Evolutionary conservation across 768 basidiomycete species (phyloP), one percentile per base, ranked within the genome.

Genomic region (Pholiota conissans): DNA sequence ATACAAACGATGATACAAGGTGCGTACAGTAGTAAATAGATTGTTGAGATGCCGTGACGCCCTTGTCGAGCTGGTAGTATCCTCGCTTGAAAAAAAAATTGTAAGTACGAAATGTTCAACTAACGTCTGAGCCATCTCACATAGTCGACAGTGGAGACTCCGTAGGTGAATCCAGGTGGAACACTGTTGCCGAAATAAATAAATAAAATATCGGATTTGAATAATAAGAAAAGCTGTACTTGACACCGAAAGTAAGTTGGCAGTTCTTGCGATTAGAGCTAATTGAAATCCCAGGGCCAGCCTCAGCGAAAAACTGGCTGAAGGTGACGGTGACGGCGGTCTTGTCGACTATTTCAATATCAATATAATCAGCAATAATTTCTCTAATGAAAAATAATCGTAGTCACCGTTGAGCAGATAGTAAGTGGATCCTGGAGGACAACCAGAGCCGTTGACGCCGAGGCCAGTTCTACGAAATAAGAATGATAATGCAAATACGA

Each of bases 21-120:
- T 45, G n/a, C 66, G 37, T 40, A 67, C 65, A 66, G 60, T 66
- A 69, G 35, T 69, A 69, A 20, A 64, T 65, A 14, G 66, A 62
- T 42, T 67, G 64, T 39, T 69, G 68, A 3, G 63, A 34, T 16
- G 65, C 65, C 18, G 65, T 66, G 1, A 66, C 68, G 28, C 58
- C 53, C 20, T 47, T 57, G 52, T 67, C 68, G 24, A 67, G 62
- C 53, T 69, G 66, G 50, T 69, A 67, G 57, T 65, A 69, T n/a
- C 66, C 66, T 28, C 66, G 66, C 63, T 24, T 20, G 5, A n/a
- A 11, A 9, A 52, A 35, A 18, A 47, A 47, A 37, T 32, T 49
- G 10, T 35, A 28, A 24, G 6, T 39, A n/a, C n/a, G n/a, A n/a
- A 3, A 3, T 32, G 7, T 13, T 32, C 30, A 13, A 6, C 6